Base-by-base conservation (phyloP, 2,329 filamentous ascomycete species). In the Stachybotrys echinatus region DNA sequence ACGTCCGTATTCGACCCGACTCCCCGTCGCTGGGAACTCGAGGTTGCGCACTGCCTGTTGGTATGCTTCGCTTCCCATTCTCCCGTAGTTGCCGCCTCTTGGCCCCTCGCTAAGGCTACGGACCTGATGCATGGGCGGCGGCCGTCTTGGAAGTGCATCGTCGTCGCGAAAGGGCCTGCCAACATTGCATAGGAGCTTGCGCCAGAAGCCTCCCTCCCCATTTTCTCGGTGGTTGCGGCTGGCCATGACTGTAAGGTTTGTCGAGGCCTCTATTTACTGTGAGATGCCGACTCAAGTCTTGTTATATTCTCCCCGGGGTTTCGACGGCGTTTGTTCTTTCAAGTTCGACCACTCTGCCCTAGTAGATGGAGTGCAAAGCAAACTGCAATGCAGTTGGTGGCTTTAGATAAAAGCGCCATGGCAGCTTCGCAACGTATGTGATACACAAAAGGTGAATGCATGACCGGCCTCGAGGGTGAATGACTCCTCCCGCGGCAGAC, bases 251-350 rank as follows among this genome's bases (percentile, higher is more conserved):
- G 27, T 34, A 8, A n/a, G 37, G 23, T 44, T 48, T 50, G 42
- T 23, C 48, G 51, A 37, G 22, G 22, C 19, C 48, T 31, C 17
- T 48, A 31, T 45, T n/a, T n/a, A n/a, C n/a, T n/a, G n/a, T n/a
- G n/a, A n/a, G n/a, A n/a, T n/a, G n/a, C n/a, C n/a, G n/a, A n/a
- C n/a, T n/a, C n/a, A n/a, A n/a, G n/a, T n/a, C n/a, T n/a, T n/a
- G n/a, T n/a, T n/a, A n/a, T n/a, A n/a, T n/a, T n/a, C n/a, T n/a
- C n/a, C n/a, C n/a, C n/a, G n/a, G n/a, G n/a, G n/a, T n/a, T n/a
- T n/a, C n/a, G n/a, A n/a, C n/a, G n/a, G n/a, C n/a, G n/a, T n/a
- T n/a, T n/a, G n/a, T n/a, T n/a, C n/a, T n/a, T n/a, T n/a, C n/a
- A n/a, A n/a, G n/a, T n/a, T n/a, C n/a, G n/a, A n/a, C n/a, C n/a